Evolutionary conservation across 306 rosid genomes (phyloP), one percentile per base, ranked within the genome.

Genomic region (Oemleria cerasiformis): DNA sequence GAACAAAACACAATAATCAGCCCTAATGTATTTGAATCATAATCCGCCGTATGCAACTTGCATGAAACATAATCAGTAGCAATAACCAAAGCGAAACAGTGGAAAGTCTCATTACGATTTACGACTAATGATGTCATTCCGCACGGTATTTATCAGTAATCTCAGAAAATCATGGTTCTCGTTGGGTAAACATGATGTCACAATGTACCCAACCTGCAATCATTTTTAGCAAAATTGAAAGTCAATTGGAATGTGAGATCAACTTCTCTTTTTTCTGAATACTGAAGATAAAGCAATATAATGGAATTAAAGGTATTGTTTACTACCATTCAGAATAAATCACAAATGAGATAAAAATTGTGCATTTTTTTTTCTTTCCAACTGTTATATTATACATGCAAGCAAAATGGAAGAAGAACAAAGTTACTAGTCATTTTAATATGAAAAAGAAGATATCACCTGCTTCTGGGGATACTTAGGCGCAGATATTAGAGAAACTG

Each of bases 91-190:
- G 99, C 96, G 41, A 95, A 85, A 77, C 99, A 95, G 63, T 95
- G 99, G 79, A 88, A 95, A 79, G 99, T 95, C 79, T 95, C 99
- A 66, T 95, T 95, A 72, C n/a, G n/a, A n/a, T n/a, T n/a, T n/a
- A n/a, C 99, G 92, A 73, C 99, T 97, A 80, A 95, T 95, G 65
- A 95, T 95, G 68, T 95, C 99, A 66, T 89, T 95, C 75, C 97
- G 99, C 80, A 95, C 99, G 0, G 99, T 89, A 62, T 95, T 95
- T 85, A 95, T 95, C 40, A 97, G 97, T 83, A 95, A 71, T 78
- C 99, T 88, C 89, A 95, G 83, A 81, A 95, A 95, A 88, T 95
- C 99, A n/a, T 95, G 99, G 91, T 95, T 95, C 87, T 95, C 99
- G 77, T 95, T 95, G 53, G 92, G 96, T 82, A 95, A 86, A 83